Evolutionary conservation across 2,329 filamentous ascomycete genomes (phyloP).

Genomic region (Sporothrix brunneoviolacea): DNA sequence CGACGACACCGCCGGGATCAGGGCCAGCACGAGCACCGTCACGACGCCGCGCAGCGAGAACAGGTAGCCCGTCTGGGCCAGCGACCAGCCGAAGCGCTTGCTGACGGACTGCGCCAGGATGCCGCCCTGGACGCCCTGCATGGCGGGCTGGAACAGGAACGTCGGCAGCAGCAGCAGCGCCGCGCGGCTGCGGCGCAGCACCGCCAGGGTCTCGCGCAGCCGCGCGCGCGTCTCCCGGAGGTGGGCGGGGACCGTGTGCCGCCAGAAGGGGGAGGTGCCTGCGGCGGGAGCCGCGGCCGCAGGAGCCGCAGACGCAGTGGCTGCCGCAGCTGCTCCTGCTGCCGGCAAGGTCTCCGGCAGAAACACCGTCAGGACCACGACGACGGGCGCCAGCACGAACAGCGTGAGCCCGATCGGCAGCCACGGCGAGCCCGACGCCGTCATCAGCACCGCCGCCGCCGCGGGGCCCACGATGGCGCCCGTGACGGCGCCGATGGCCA

Average conservation of each 20-base stretch:
- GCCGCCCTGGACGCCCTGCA: conserved; percentile 29
- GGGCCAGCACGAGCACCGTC: conserved; percentile 30
- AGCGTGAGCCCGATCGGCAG: conserved; percentile 32
- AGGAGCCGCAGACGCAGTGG: neutral
- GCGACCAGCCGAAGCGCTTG: conserved; percentile 38
- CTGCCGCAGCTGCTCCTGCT: neutral
- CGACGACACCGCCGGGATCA: conserved; percentile 32
- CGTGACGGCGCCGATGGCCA: conserved; percentile 33
- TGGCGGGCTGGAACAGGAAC: conserved; percentile 33
- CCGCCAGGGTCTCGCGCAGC: conserved; percentile 25
- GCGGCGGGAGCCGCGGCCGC: neutral
- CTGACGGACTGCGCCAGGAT: conserved; percentile 37
- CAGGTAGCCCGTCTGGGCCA: conserved; percentile 35
- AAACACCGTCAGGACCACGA: conserved; percentile 28
- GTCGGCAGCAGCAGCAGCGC: conserved; percentile 32
- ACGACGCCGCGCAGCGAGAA: conserved; percentile 35
- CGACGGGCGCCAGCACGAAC: conserved; percentile 23
- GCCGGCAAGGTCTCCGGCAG: conserved; percentile 38
- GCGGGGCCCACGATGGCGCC: conserved; percentile 36
- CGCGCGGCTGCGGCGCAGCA: conserved; percentile 30
- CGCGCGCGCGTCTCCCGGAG: conserved; percentile 27
- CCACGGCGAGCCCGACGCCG: conserved; percentile 35
- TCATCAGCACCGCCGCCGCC: conserved; percentile 30
- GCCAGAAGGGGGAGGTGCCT: conserved; percentile 10
- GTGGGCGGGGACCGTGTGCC: conserved; percentile 23